phyloP scores from a whole-genome alignment of 2,329 filamentous ascomycete species.

The Leptographium procerum region DNA sequence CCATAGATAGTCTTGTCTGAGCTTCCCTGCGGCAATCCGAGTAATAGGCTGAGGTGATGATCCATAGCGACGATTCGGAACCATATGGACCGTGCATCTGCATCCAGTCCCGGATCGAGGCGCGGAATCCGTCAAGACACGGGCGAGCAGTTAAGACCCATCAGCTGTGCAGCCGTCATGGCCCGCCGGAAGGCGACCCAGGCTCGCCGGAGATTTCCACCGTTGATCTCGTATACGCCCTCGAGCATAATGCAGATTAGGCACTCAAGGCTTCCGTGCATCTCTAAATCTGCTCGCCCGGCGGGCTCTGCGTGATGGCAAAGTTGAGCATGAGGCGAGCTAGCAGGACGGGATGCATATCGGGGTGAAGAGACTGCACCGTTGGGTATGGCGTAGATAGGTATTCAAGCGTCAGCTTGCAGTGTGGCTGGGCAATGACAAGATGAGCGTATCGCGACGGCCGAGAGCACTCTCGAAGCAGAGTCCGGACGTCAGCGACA shows the following conservation, averaged over 20 bases:
- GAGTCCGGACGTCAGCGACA: conserved; percentile 9
- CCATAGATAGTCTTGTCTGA: no score
- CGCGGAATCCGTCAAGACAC: conserved; percentile 2
- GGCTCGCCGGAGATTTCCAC: conserved; percentile 32
- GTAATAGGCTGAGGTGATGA: no score
- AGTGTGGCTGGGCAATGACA: not conserved
- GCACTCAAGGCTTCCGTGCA: conserved; percentile 35
- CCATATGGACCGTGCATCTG: no score
- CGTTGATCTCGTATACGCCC: conserved; percentile 32
- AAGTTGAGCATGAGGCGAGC: not conserved
- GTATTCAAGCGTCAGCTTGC: not conserved
- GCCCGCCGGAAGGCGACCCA: conserved; percentile 35
- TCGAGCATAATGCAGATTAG: conserved; percentile 38
- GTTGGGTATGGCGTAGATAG: not conserved
- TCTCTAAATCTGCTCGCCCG: conserved; percentile 15
- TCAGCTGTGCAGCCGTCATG: conserved; percentile 19
- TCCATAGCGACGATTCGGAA: no score
- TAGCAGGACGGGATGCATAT: not conserved
- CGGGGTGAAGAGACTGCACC: not conserved
- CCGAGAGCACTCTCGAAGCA: not conserved
- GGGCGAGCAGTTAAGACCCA: conserved; percentile 5
- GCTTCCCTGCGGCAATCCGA: no score
- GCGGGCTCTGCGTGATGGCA: conserved; percentile 2
- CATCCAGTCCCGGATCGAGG: no score
- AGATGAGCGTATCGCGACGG: not conserved